Base-by-base conservation (phyloP, 495 filamentous ascomycete genomes). In the Amorphotheca resinae region DNA sequence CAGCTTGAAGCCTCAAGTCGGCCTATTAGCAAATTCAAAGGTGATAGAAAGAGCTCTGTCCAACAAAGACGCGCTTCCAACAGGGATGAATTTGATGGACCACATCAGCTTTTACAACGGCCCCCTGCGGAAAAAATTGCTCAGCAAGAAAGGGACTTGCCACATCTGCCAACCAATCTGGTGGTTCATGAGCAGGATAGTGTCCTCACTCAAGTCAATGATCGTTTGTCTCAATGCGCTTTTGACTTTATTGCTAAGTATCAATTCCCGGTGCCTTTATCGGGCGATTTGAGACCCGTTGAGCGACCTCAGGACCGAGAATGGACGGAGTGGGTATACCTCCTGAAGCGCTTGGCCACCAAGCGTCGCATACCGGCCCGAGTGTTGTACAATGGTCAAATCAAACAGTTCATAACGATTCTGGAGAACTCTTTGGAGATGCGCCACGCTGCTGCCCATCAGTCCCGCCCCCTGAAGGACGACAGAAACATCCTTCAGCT, bases 281-380 rank as follows among this genome's bases (percentile, higher is more conserved):
- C 66, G 17, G 59, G 70, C 55, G 81, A 87, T 61, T 85, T 86
- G 70, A 74, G 84, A 53, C 77, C 76, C 22, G 84, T 93, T 48
- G 77, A 80, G 56, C 67, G 77, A 31, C 81, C 85, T 22, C 76
- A 78, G 52, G 85, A 93, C 61, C 72, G 84, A 46, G 85, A 88
- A 61, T 93, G 85, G 84, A 87, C 83, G 50, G 85, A 93, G 58
- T 93, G 85, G 85, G 84, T 87, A 23, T 85, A 87, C 62, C 73
- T 93, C 42, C 68, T 93, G 45, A 89, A 88, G 64, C 73, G 84
- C 28, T 68, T 93, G 45, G 84, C 85, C 25, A 89, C 84, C 25
- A 87, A 88, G 63, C 70, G 85, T 21, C 75, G 84, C 33, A 89
- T 93, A 50, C 85, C 85, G 14, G 79, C 84, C 15, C 68, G 83